Conservation (phyloP, 129 eudicot species). For the sunflower (Helianthus annuus) region HanXRQr2.0-SUNRISE NC_035435.2:129838560-129839059, state of each 20-base stretch:
- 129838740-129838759: slow-evolving; percentile 50
- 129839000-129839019: slow-evolving; percentile 68
- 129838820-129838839: slow-evolving; percentile 63
- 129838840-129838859: slow-evolving; percentile 58
- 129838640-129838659: neutral
- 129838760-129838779: slow-evolving; percentile 79
- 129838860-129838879: slow-evolving; percentile 83
- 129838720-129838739: slow-evolving; percentile 35
- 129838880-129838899: slow-evolving; percentile 90
- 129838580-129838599: slow-evolving; percentile 84
- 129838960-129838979: slow-evolving; percentile 56
- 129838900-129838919: slow-evolving; percentile 70
- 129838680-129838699: no score
- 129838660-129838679: no score
- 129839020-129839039: slow-evolving; percentile 67
- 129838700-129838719: neutral
- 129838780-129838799: slow-evolving; percentile 68
- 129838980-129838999: slow-evolving; percentile 42
- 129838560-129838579: slow-evolving; percentile 59
- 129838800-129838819: slow-evolving; percentile 73
- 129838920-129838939: slow-evolving; percentile 50
- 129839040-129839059: slow-evolving; percentile 72
- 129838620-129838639: slow-evolving; percentile 40
- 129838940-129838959: slow-evolving; percentile 79
- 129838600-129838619: slow-evolving; percentile 59